Conservation (phyloP, 495 filamentous ascomycete species). For the Penicillium psychrofluorescens region DNA sequence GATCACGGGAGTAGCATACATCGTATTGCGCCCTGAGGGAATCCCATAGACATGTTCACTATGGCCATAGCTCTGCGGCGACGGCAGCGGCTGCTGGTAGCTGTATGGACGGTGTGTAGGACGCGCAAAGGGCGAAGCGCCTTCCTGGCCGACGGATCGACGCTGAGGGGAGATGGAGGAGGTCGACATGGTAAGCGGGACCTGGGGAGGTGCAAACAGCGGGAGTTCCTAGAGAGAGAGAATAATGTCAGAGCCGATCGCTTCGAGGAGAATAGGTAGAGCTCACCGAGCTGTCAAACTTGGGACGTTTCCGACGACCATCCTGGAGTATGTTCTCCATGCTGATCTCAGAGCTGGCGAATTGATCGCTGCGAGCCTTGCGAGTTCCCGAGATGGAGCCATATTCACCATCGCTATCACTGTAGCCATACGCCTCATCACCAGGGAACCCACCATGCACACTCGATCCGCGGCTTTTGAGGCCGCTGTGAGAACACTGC, state of each 20-base stretch:
- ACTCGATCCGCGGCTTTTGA: slow-evolving; percentile 63
- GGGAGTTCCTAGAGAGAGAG: slow-evolving; percentile 69
- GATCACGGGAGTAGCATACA: slow-evolving; percentile 48
- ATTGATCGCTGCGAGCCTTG: slow-evolving; percentile 66
- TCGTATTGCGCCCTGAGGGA: slow-evolving; percentile 27
- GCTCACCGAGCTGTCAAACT: slow-evolving; percentile 96
- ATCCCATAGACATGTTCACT: slow-evolving; percentile 35
- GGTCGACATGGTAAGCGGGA: slow-evolving; percentile 78
- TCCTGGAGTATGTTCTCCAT: slow-evolving; percentile 97
- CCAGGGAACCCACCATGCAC: slow-evolving; percentile 57
- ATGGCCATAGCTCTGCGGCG: slow-evolving; percentile 66
- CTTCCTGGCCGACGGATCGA: slow-evolving; percentile 54
- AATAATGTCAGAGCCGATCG: slow-evolving; percentile 2
- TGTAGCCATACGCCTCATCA: slow-evolving; percentile 61
- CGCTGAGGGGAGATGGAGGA: slow-evolving; percentile 91
- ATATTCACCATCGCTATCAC: slow-evolving; percentile 72
- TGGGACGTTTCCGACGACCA: slow-evolving; percentile 87
- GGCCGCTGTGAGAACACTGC: slow-evolving; percentile 52
- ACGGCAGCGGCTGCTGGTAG: slow-evolving; percentile 65
- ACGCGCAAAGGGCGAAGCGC: slow-evolving; percentile 59
- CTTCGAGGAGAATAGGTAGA: not conserved
- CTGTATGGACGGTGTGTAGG: slow-evolving; percentile 66
- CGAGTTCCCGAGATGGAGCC: slow-evolving; percentile 35
- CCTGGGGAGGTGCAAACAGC: slow-evolving; percentile 87
- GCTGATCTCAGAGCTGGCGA: slow-evolving; percentile 94